Evolutionary conservation across 805 yeast species (phyloP).

Genomic region (Barnettozyma wickerhamii): DNA sequence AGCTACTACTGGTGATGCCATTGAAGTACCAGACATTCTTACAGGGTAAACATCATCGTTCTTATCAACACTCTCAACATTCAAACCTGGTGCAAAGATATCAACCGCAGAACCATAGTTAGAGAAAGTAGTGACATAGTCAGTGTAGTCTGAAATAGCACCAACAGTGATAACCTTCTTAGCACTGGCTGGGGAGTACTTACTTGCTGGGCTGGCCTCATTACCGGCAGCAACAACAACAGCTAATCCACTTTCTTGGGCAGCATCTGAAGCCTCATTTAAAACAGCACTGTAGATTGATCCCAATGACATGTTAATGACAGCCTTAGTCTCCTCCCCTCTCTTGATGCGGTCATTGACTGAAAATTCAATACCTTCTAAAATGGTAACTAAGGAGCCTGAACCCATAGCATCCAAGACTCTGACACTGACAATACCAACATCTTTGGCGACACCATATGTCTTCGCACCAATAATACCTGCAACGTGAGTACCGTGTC

Average conservation of each 20-base stretch:
- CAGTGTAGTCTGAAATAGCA: conserved; percentile 72
- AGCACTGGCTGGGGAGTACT: conserved; percentile 63
- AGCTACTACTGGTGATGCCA: conserved; percentile 72
- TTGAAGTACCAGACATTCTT: conserved; percentile 66
- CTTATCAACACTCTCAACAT: conserved; percentile 51
- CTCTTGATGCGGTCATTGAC: conserved; percentile 46
- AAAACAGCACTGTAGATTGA: conserved; percentile 59
- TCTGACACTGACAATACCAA: conserved; percentile 61
- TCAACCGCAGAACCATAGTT: conserved; percentile 90
- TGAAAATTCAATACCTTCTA: conserved; percentile 62
- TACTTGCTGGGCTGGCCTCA: conserved; percentile 68
- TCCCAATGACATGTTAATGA: conserved; percentile 80
- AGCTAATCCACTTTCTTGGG: conserved; percentile 62
- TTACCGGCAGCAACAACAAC: conserved; percentile 88
- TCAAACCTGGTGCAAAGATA: conserved; percentile 75
- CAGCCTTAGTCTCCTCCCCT: conserved; percentile 37
- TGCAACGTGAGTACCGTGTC: conserved; percentile 95
- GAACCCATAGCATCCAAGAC: conserved; percentile 62
- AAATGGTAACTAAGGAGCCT: conserved; percentile 59
- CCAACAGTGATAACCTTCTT: conserved; percentile 73
- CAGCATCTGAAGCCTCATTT: conserved; percentile 74
- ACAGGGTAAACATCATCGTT: conserved; percentile 20
- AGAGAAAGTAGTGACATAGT: conserved; percentile 67
- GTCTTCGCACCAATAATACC: conserved; percentile 77
- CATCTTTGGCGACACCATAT: conserved; percentile 79